Percentiles rank a stretch among this genome's conserved stretches.
These are phyloP conservation scores for Cutaneotrichosporon sp. DNA, from an alignment of 1,284 basidiomycete species.

Conservation along the genomic window DNA sequence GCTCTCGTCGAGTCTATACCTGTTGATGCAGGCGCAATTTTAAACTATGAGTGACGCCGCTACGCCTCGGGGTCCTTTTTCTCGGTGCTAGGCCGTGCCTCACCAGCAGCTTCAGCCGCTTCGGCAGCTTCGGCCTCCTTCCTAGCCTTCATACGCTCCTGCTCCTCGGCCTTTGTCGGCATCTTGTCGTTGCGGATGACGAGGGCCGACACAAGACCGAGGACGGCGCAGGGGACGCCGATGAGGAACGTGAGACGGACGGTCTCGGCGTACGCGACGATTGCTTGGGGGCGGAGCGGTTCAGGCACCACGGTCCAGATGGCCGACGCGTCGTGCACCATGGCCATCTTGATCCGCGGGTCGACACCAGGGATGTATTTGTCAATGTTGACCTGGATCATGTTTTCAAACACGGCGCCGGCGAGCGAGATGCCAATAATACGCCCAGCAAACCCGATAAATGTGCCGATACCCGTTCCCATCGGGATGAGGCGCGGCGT, in stretches of 20 bases:
- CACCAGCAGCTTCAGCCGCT: not conserved
- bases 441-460: slow-evolving; percentile 42
- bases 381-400: slow-evolving; percentile 35
- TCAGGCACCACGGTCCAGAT: slow-evolving; percentile 36
- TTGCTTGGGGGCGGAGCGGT: slow-evolving; percentile 19
- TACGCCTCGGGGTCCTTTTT: not conserved
- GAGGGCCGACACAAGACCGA: slow-evolving; percentile 31
- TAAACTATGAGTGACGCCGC: no score
- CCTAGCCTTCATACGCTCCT: not conserved
- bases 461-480: slow-evolving; percentile 35
- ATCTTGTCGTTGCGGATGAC: slow-evolving; percentile 39
- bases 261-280: slow-evolving; percentile 39
- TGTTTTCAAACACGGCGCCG: slow-evolving; percentile 46
- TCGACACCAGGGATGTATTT: slow-evolving; percentile 30
- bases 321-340: slow-evolving; percentile 34
- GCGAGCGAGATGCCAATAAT: slow-evolving; percentile 45
- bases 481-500: slow-evolving; percentile 40
- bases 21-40: no score
- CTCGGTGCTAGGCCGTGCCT: not conserved
- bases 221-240: slow-evolving; percentile 34
- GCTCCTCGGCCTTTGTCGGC: slow-evolving; percentile 16
- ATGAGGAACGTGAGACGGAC: slow-evolving; percentile 39
- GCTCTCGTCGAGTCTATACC: no score
- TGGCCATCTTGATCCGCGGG: slow-evolving; percentile 13
- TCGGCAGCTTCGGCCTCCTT: not conserved